Conservation (phyloP, 352 stramenopile species). For the Phytopythium sindhum region DNA sequence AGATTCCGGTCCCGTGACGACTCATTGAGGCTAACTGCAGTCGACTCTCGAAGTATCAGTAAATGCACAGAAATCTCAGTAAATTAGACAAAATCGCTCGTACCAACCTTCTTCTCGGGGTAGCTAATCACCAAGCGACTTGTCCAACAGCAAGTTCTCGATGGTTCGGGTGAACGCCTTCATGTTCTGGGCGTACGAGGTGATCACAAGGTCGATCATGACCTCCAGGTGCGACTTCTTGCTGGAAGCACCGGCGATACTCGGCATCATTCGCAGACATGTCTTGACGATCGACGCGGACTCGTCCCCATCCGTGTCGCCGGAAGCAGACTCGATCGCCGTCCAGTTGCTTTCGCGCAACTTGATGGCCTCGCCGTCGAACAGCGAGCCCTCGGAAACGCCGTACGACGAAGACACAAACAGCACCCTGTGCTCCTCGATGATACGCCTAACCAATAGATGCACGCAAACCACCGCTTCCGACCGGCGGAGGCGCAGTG, state of each 20-base stretch:
- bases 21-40: no score
- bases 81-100: no score
- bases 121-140: neutral
- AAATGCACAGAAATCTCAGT: no score
- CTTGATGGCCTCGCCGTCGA: conserved; percentile 2
- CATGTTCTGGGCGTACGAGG: conserved; percentile 13
- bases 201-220: conserved; percentile 15
- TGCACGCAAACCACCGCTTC: conserved; percentile 1
- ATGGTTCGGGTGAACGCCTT: conserved; percentile 11
- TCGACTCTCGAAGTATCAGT: no score
- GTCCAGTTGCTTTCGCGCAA: conserved; percentile 4
- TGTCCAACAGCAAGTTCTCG: conserved; percentile 12
- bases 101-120: no score
- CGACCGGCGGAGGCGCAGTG: neutral
- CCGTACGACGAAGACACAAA: conserved; percentile 3
- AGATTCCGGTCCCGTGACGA: neutral
- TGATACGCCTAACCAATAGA: neutral
- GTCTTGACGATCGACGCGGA: conserved; percentile 4
- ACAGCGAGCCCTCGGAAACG: neutral
- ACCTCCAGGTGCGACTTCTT: neutral
- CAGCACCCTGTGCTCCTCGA: conserved; percentile 7
- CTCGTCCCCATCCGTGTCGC: neutral
- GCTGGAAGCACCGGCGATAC: neutral
- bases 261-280: conserved; percentile 2
- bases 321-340: neutral